A percentile compares a stretch with the other conserved stretches of the same genome.
phyloP scores from a whole-genome alignment of 192 early-diverging fungal species.

The Powellomyces hirtus region DNA sequence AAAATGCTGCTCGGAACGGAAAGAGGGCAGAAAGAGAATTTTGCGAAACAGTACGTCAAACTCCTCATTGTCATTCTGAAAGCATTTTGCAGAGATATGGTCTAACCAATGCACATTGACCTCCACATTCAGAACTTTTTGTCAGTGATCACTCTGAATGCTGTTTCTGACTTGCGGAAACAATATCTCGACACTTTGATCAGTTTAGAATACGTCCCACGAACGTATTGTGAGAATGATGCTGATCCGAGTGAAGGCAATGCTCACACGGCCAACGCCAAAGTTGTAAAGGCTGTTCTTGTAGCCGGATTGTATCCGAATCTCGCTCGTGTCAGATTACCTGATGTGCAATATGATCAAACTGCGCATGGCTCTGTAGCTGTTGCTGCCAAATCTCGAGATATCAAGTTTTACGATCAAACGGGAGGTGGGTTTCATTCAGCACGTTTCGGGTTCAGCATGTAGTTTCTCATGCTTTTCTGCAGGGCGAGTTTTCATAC shows the following conservation, averaged over 20 bases:
- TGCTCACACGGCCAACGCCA: conserved; percentile 53
- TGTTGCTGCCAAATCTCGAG: conserved; percentile 64
- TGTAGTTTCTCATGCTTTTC: too few relatives aligned
- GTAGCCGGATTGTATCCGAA: conserved; percentile 87
- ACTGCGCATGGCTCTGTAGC: conserved; percentile 70
- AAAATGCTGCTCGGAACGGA: conserved; percentile 24
- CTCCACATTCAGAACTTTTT: conserved; percentile 67
- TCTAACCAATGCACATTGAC: too few relatives aligned
- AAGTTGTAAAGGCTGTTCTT: conserved; percentile 70
- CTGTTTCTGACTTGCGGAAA: conserved; percentile 56
- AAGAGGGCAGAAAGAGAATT: too few relatives aligned
- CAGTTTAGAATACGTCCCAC: conserved; percentile 57
- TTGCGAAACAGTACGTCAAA: too few relatives aligned
- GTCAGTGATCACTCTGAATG: conserved; percentile 60
- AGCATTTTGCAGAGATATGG: too few relatives aligned
- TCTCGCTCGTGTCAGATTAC: conserved; percentile 67
- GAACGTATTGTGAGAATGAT: background rate
- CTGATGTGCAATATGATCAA: conserved; percentile 71
- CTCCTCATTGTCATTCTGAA: too few relatives aligned
- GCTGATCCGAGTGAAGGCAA: conserved; percentile 3
- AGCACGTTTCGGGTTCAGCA: conserved; percentile 33
- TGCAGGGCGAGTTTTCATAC: conserved; percentile 75
- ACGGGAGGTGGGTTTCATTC: too few relatives aligned
- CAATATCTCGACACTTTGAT: conserved; percentile 61
- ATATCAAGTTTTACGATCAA: conserved; percentile 78